Evolutionary conservation across 2,329 filamentous ascomycete species (phyloP).

Genomic region (Xylaria sp.): DNA sequence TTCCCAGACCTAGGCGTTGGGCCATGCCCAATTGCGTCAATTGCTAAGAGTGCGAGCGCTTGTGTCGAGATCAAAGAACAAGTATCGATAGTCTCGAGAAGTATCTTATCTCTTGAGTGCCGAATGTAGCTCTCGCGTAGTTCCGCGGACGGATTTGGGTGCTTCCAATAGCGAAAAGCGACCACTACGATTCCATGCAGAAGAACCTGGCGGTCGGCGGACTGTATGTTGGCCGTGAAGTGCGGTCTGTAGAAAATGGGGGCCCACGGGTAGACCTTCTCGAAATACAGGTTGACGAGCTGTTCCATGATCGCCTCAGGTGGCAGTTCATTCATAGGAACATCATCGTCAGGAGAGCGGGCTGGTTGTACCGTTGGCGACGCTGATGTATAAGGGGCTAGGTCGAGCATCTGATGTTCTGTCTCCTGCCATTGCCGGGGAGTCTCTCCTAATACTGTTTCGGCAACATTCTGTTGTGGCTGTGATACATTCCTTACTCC

Average conservation of each 20-base stretch:
- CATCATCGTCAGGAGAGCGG: background rate
- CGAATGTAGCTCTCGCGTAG: constrained; percentile 9
- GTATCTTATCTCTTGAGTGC: constrained; percentile 20
- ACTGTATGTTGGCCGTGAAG: constrained; percentile 10
- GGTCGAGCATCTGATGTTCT: background rate
- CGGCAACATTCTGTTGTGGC: background rate
- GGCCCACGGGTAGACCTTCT: constrained; percentile 19
- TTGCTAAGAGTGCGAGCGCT: constrained; percentile 13
- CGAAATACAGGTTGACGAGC: constrained; percentile 18
- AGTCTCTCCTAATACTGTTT: background rate
- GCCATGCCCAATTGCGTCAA: constrained; percentile 16
- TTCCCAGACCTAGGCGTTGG: constrained; percentile 16
- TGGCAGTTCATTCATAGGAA: constrained; percentile 3
- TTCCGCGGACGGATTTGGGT: background rate
- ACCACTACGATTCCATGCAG: constrained; percentile 17
- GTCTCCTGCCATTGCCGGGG: constrained; percentile 3
- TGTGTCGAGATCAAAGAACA: constrained; percentile 22
- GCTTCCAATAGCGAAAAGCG: constrained; percentile 16
- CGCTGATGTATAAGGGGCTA: background rate
- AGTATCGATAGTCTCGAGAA: constrained; percentile 14
- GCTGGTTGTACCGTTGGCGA: background rate
- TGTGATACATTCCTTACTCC: background rate
- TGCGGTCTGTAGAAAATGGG: constrained; percentile 15
- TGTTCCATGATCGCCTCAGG: constrained; percentile 14
- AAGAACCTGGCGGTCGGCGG: constrained; percentile 9